phyloP scores from a whole-genome alignment of 257 asterid genomes.

The Nicotiana otophora region DNA sequence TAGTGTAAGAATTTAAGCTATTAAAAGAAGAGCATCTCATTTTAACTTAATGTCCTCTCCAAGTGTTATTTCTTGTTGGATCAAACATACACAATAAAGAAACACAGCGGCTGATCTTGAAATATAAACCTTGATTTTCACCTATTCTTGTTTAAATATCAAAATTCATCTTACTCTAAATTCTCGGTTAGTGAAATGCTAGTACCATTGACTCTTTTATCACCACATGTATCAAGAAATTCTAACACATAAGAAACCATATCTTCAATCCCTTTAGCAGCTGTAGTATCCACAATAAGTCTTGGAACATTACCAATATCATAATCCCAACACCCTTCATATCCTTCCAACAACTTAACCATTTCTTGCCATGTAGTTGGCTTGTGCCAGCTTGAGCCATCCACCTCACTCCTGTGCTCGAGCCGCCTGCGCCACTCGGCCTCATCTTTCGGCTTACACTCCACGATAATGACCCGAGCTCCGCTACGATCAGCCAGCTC shows the following conservation, averaged over 20 bases:
- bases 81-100: neutral
- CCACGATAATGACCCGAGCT: constrained; percentile 38
- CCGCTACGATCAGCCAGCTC: constrained; percentile 23
- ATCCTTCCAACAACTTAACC: constrained; percentile 51
- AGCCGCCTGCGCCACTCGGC: constrained; percentile 63
- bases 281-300: constrained; percentile 60
- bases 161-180: neutral
- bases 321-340: constrained; percentile 74
- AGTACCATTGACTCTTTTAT: neutral
- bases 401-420: constrained; percentile 40
- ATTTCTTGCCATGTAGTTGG: constrained; percentile 64
- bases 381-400: constrained; percentile 58
- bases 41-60: neutral
- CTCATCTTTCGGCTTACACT: constrained; percentile 57
- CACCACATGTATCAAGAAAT: constrained; percentile 24
- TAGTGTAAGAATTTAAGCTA: neutral
- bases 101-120: neutral
- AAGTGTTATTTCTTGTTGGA: neutral
- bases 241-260: constrained; percentile 32
- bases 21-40: neutral
- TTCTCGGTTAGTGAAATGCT: neutral
- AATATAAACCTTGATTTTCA: neutral
- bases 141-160: neutral
- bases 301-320: constrained; percentile 52
- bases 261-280: constrained; percentile 19